phyloP scores from a whole-genome alignment of 345 rosid genomes.

The Rhizophora mangle region DNA sequence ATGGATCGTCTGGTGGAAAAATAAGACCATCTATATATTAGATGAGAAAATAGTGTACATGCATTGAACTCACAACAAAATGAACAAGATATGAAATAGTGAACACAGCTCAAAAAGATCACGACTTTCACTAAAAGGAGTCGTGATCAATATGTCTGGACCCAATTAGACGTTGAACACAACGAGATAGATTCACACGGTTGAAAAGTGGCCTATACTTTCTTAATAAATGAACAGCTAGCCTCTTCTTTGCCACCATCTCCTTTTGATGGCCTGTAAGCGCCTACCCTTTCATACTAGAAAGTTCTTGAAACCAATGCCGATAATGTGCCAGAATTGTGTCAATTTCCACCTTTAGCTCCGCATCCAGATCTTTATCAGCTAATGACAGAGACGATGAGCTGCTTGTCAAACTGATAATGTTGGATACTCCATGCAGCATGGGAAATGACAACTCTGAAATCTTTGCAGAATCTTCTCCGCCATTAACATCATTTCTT shows the following conservation, averaged over 20 bases:
- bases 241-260: slow-evolving; percentile 25
- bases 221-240: slow-evolving; percentile 15
- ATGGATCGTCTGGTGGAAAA: too few species aligned
- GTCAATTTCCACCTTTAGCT: slow-evolving; percentile 20
- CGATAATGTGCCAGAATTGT: slow-evolving; percentile 19
- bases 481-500: slow-evolving; percentile 20
- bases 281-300: slow-evolving; percentile 22
- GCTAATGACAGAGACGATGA: slow-evolving; percentile 1
- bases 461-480: slow-evolving; percentile 28
- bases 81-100: background rate
- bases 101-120: background rate
- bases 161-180: background rate
- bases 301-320: slow-evolving; percentile 23
- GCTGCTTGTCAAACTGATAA: slow-evolving; percentile 10
- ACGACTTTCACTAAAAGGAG: slow-evolving; percentile 19
- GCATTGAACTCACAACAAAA: background rate
- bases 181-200: background rate
- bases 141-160: slow-evolving; percentile 9
- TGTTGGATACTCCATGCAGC: slow-evolving; percentile 21
- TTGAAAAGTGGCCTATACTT: background rate
- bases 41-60: background rate
- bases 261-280: slow-evolving; percentile 15
- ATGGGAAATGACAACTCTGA: slow-evolving; percentile 29
- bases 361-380: slow-evolving; percentile 6
- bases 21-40: too few species aligned